phyloP scores from a whole-genome alignment of 148 eudicot species.

The Suaeda aralocaspica region DNA sequence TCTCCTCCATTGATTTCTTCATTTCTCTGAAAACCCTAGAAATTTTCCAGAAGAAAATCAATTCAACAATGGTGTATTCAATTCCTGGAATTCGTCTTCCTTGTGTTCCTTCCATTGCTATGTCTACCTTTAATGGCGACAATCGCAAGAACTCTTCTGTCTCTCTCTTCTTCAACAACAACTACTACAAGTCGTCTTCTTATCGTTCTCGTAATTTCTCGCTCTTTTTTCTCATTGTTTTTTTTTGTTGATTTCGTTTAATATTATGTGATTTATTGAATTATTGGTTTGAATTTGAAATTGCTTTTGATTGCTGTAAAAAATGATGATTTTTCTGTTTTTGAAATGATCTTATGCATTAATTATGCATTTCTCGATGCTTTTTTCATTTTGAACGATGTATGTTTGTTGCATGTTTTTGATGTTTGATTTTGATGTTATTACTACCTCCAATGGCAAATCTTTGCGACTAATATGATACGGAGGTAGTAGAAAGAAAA shows the following conservation, averaged over 20 bases:
- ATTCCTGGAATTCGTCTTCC: slow-evolving; percentile 61
- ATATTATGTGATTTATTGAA: not conserved
- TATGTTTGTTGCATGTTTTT: not conserved
- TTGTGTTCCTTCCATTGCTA: slow-evolving; percentile 33
- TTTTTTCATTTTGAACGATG: not conserved
- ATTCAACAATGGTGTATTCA: slow-evolving; percentile 50
- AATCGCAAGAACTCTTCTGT: slow-evolving; percentile 24
- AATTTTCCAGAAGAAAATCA: not conserved
- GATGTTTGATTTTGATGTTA: not conserved
- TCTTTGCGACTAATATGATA: too few relatives aligned
- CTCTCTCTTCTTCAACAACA: slow-evolving; percentile 31
- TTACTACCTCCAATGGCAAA: too few relatives aligned
- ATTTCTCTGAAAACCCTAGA: slow-evolving; percentile 13
- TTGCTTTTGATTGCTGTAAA: not conserved
- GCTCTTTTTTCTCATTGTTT: not conserved
- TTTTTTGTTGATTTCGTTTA: not conserved
- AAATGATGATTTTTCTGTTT: not conserved
- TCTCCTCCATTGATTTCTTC: not conserved
- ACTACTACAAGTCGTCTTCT: slow-evolving; percentile 18
- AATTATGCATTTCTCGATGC: not conserved
- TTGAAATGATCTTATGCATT: not conserved
- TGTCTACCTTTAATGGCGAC: slow-evolving; percentile 33
- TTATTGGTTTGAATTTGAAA: not conserved
- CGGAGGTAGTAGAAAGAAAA: too few relatives aligned
- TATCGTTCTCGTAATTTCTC: slow-evolving; percentile 17